Evolutionary conservation across 176 grass and related monocot species (phyloP).

Genomic region (Alopecurus myosuroides): DNA sequence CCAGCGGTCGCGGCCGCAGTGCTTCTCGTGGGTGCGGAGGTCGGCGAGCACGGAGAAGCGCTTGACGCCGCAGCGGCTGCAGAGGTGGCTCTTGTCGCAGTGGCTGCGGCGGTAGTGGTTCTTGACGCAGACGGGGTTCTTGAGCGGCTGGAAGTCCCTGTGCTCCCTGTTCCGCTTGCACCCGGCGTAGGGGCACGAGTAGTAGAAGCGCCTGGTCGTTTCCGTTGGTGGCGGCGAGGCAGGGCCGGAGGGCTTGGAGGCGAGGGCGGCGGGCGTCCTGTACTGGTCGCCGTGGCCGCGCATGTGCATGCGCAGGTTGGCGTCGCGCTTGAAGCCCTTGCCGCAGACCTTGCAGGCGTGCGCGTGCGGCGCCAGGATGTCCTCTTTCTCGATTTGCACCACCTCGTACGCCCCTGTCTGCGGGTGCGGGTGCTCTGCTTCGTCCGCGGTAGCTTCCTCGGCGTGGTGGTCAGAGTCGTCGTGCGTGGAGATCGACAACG

Average conservation of each 20-base stretch:
- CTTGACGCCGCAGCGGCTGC: slow-evolving; percentile 77
- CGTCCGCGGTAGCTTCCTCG: neutral
- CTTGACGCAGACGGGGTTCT: slow-evolving; percentile 70
- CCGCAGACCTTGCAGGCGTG: slow-evolving; percentile 86
- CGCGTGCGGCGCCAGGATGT: slow-evolving; percentile 75
- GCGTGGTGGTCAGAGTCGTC: neutral
- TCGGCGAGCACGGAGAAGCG: slow-evolving; percentile 90
- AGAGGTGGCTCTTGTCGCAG: slow-evolving; percentile 79
- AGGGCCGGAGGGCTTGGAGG: slow-evolving; percentile 23
- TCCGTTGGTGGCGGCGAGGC: neutral
- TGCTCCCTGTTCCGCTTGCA: slow-evolving; percentile 89
- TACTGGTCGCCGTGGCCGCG: slow-evolving; percentile 83
- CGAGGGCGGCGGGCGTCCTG: slow-evolving; percentile 66
- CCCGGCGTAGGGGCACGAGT: slow-evolving; percentile 74
- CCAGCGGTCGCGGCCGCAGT: slow-evolving; percentile 78
- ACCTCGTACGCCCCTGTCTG: slow-evolving; percentile 48
- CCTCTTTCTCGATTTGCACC: slow-evolving; percentile 68
- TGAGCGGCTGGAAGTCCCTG: slow-evolving; percentile 78
- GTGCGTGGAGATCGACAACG: slow-evolving; percentile 23
- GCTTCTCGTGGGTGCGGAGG: slow-evolving; percentile 89
- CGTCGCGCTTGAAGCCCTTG: slow-evolving; percentile 99
- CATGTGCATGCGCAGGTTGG: slow-evolving; percentile 99
- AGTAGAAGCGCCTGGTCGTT: slow-evolving; percentile 19
- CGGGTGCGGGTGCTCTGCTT: neutral
- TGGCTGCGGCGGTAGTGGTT: slow-evolving; percentile 97